Evolutionary conservation across 805 yeast species (phyloP), one percentile per base, ranked within the genome.

Genomic region (Kregervanrija pseudodelftensis): DNA sequence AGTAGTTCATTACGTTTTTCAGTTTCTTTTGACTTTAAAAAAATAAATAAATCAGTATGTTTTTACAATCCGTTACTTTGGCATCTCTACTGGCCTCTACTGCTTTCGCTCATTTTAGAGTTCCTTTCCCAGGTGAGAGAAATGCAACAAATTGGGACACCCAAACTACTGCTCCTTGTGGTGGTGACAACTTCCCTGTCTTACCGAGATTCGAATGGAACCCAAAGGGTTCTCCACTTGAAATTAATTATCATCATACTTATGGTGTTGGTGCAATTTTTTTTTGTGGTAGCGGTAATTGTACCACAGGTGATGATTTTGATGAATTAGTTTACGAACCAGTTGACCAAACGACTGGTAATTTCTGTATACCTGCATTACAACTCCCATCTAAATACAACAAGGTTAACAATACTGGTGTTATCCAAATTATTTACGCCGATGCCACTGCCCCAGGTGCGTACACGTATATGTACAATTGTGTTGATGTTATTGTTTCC

Each of bases 111-210:
- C 66, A 60, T 45, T 61, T 61, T 47, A 46, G 64, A 41, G 47
- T 60, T 33, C 64, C 63, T 17, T 58, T 37, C 42, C 65, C 66
- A 11, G 65, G 65, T 30, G 66, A 61, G 44, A 57, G 64, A 54
- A 53, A 60, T 48, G 55, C 62, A 3, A 50, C 60, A 12, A 60
- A 61, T 39, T 59, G 51, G 53, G 54, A 41, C 22, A 59, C 65
- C 1, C 64, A 61, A 47, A 42, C 50, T 3, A 45, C 45, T 11
- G 57, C 54, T 5, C 65, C 64, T 14, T 61, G 66, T 51, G 66
- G 64, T 33, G 65, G 65, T n/a, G 51, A 36, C 35, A 54, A 60
- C 41, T 5, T 17, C 3, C 51, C 50, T 34, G 62, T 57, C n/a
- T 17, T 39, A 32, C 62, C 65, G 36, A 52, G 64, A 47, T 61